These are phyloP conservation scores for Amanita rimosa DNA, from an alignment of 768 basidiomycete species.

Conservation along the genomic window DNA sequence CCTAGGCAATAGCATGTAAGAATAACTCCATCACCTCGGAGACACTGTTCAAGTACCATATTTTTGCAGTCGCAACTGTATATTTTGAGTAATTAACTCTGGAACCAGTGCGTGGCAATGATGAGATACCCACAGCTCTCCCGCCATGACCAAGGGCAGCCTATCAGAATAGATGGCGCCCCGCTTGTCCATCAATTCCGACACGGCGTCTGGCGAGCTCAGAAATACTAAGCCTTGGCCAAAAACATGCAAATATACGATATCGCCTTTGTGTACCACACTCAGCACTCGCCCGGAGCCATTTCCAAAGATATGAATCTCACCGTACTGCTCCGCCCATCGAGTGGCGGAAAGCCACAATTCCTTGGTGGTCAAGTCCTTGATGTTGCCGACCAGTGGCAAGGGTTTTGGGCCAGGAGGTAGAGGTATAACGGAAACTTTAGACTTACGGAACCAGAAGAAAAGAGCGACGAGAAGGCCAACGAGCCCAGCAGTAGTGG, in stretches of 20 bases:
- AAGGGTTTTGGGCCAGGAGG: slow-evolving; percentile 63
- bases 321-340: slow-evolving; percentile 59
- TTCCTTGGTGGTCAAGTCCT: slow-evolving; percentile 47
- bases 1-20: slow-evolving; percentile 17
- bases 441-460: slow-evolving; percentile 32
- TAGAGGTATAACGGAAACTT: slow-evolving; percentile 27
- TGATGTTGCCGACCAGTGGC: slow-evolving; percentile 54
- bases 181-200: slow-evolving; percentile 59
- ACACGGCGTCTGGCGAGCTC: slow-evolving; percentile 44
- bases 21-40: background rate
- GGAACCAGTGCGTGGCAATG: slow-evolving; percentile 2
- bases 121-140: slow-evolving; percentile 45
- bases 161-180: slow-evolving; percentile 70
- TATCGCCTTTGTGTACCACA: slow-evolving; percentile 32
- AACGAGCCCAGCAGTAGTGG: slow-evolving; percentile 20
- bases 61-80: slow-evolving; percentile 52
- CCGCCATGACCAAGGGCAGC: slow-evolving; percentile 55
- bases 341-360: slow-evolving; percentile 51
- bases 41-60: slow-evolving; percentile 28
- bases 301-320: slow-evolving; percentile 11
- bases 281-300: slow-evolving; percentile 4
- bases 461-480: slow-evolving; percentile 27
- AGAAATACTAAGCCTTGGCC: slow-evolving; percentile 62
- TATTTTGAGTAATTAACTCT: slow-evolving; percentile 9
- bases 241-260: slow-evolving; percentile 54